A percentile compares a stretch with the other conserved stretches of the same genome.
Conservation (phyloP, 2,329 filamentous ascomycete genomes). For the Claviceps sp. region DNA sequence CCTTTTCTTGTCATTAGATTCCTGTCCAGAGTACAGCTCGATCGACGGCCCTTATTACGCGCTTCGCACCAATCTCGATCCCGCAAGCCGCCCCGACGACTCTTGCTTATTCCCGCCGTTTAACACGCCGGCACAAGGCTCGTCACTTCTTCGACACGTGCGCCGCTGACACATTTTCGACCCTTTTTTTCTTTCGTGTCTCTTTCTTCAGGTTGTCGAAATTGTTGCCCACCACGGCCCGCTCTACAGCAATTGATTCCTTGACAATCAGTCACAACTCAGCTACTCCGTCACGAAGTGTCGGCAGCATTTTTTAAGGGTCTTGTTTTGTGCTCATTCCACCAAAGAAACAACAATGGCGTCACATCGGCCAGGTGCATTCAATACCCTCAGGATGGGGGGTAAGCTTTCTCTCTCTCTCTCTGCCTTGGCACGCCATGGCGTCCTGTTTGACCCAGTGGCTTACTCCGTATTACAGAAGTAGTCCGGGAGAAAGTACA, state of each 20-base stretch:
- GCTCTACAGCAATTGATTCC: slow-evolving; percentile 14
- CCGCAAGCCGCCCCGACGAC: background rate
- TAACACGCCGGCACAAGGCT: background rate
- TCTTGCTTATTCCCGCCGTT: background rate
- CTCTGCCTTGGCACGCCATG: slow-evolving; percentile 2
- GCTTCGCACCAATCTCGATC: slow-evolving; percentile 1
- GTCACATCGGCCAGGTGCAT: slow-evolving; percentile 82
- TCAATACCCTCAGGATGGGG: slow-evolving; percentile 85
- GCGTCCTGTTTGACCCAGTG: slow-evolving; percentile 6
- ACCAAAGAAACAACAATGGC: slow-evolving; percentile 46
- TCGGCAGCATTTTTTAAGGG: slow-evolving; percentile 14
- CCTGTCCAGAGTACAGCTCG: background rate
- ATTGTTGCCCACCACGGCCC: slow-evolving; percentile 25
- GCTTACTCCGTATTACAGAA: slow-evolving; percentile 43
- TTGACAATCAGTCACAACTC: slow-evolving; percentile 14
- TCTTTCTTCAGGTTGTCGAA: background rate
- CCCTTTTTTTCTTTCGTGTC: background rate
- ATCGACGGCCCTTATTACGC: background rate
- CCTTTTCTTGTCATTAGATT: background rate
- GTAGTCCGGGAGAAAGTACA: slow-evolving; percentile 98
- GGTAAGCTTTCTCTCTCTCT: slow-evolving; percentile 46
- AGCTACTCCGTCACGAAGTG: slow-evolving; percentile 12
- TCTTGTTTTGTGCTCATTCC: slow-evolving; percentile 12
- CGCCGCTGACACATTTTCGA: background rate
- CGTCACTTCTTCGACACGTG: background rate